Evolutionary conservation across 2,329 filamentous ascomycete genomes (phyloP).

Genomic region (Cladosporium sp.): DNA sequence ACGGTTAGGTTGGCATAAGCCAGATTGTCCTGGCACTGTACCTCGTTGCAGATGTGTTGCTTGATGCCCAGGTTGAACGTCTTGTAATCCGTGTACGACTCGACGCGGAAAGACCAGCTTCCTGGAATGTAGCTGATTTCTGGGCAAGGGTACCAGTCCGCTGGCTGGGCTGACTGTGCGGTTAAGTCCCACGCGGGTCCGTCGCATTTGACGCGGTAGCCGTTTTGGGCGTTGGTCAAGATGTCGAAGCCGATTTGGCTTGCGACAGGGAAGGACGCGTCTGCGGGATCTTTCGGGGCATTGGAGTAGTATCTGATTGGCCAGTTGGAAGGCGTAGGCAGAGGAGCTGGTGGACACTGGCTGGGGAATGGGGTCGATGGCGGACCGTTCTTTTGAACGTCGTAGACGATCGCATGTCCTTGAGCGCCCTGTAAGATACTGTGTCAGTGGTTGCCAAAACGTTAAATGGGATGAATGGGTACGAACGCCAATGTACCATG

Average conservation of each 20-base stretch:
- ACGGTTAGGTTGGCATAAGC: background rate
- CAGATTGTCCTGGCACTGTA: background rate
- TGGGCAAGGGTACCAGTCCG: background rate
- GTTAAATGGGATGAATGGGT: background rate
- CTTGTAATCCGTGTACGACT: constrained; percentile 3
- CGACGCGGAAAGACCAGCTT: constrained; percentile 3
- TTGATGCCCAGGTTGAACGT: constrained; percentile 10
- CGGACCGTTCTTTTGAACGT: background rate
- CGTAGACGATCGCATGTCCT: background rate
- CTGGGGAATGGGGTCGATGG: background rate
- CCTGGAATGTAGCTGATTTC: constrained; percentile 3
- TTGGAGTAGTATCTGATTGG: background rate
- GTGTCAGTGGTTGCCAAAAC: background rate
- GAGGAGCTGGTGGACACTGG: background rate
- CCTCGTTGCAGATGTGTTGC: constrained; percentile 7
- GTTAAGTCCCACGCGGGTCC: background rate
- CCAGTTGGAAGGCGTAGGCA: background rate
- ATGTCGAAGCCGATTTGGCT: background rate
- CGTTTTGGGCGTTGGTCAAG: background rate
- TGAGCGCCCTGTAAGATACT: background rate
- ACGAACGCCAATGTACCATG: background rate
- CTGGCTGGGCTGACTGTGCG: background rate
- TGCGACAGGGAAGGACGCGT: background rate
- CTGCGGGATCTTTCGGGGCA: background rate
- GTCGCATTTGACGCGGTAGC: background rate